A percentile compares a stretch with the other conserved stretches of the same genome.
Conservation (phyloP, 2,329 filamentous ascomycete genomes). For the Tolypocladium ovalisporum region DNA sequence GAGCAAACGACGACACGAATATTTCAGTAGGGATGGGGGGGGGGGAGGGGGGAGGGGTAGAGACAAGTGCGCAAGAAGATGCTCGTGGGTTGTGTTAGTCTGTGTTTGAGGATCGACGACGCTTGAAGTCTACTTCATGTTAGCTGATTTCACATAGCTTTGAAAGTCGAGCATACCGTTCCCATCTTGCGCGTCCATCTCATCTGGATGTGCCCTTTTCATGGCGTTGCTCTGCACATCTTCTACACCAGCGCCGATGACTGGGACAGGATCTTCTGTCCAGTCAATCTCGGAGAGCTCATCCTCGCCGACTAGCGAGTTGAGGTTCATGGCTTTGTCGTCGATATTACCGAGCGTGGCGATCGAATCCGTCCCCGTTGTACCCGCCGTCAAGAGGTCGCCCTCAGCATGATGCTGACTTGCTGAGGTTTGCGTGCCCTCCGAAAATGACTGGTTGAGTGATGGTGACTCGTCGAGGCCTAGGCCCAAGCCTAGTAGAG, state of each 20-base stretch:
- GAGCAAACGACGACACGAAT: not conserved
- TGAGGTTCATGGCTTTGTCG: not conserved
- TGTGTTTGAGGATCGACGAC: constrained; percentile 29
- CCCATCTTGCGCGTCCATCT: constrained; percentile 19
- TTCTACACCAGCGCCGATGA: not conserved
- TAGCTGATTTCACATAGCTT: not conserved
- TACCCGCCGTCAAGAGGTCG: not conserved
- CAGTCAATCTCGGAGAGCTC: constrained; percentile 2
- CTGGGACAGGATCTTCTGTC: constrained; percentile 1
- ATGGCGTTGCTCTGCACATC: not conserved
- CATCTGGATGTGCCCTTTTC: not conserved
- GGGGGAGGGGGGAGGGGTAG: not conserved
- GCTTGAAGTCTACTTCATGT: constrained; percentile 33
- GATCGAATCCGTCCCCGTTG: not conserved
- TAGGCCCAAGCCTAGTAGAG: constrained; percentile 13
- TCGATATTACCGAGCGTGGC: not conserved
- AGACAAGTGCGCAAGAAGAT: not conserved
- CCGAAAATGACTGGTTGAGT: constrained; percentile 1
- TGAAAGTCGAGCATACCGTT: constrained; percentile 13
- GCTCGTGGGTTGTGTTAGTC: constrained; percentile 7
- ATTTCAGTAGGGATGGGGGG: not conserved
- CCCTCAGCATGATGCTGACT: not conserved
- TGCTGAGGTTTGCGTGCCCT: constrained; percentile 1
- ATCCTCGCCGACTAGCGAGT: not conserved
- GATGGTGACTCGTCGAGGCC: constrained; percentile 12